Base-by-base conservation (phyloP, 805 yeast genomes). In the Clavispora santaluciae region DNA sequence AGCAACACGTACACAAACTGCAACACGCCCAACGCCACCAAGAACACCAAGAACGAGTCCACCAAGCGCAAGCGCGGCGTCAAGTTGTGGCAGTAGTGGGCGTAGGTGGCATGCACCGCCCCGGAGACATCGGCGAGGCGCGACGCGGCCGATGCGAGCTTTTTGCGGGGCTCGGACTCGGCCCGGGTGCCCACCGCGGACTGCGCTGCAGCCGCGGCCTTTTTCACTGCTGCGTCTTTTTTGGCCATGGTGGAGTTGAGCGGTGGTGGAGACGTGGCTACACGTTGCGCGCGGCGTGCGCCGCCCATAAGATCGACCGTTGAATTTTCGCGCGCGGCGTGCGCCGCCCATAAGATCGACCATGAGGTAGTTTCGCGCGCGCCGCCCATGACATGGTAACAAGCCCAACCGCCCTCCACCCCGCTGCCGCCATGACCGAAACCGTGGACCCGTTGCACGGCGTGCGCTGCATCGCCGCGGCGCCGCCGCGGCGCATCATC, bases 1-100 rank as follows among this genome's bases (percentile, higher is more conserved):
- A 88, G 45, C 31, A 82, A 51, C 50, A 86, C 85, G 62, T 89
- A 91, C 4, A 72, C 66, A 57, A 89, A 88, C 64, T 93, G 98
- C 22, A 86, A 62, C 1, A 76, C 65, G 1, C 95, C 99, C 44
- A 87, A 68, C 0, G 70, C 63, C 13, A 91, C 90, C 43, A 91
- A 64, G 50, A 86, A 89, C 20, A 61, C 76, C 56, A 91, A 72
- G 57, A 90, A 93, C 11, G 73, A 51, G 60, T 93, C 98, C 50
- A 91, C 83, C 38, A 88, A 69, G 60, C 78, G 75, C 42, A 82
- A 61, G 43, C 79, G 61, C 11, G 74, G 72, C 16, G 73, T 70
- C 49, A 68, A 60, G 23, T 60, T 53, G 21, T 56, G 45, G 26
- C 48, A 13, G 51, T 69, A 68, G 44, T 64, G 67, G 17, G 50